Percentiles rank a stretch among this genome's conserved stretches.
phyloP scores from a whole-genome alignment of 73 alveolate species.

The Tetrahymena thermophila region DNA sequence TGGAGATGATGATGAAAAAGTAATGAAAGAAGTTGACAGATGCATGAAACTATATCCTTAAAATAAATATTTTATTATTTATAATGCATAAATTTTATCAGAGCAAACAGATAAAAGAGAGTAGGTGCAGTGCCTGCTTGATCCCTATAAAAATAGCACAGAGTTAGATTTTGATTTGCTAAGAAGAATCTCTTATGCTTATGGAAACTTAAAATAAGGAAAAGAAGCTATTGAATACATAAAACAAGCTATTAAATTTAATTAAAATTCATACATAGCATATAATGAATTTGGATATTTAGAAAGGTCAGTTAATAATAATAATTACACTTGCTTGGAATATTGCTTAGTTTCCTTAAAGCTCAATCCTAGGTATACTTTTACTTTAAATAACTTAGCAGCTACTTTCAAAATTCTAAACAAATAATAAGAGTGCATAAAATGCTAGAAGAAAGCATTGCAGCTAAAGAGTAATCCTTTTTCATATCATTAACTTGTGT shows the following conservation, averaged over 20 bases:
- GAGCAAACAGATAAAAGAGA: background rate
- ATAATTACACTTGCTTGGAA: background rate
- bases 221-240: background rate
- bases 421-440: background rate
- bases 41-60: background rate
- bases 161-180: background rate
- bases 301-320: background rate
- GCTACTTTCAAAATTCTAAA: background rate
- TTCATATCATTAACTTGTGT: background rate
- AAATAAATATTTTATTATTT: background rate
- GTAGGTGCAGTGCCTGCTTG: background rate
- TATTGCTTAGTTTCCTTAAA: background rate
- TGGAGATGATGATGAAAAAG: background rate
- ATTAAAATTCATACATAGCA: background rate
- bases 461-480: background rate
- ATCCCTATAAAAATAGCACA: background rate
- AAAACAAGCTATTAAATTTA: background rate
- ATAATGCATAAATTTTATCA: background rate
- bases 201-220: background rate
- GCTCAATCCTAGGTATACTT: background rate
- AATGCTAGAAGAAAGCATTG: background rate
- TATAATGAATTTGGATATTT: background rate
- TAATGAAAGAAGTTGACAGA: background rate
- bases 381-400: background rate
- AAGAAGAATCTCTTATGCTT: background rate